These are phyloP conservation scores for Nelumbo lutea DNA, from an alignment of 164 flowering plant species.

Conservation along the genomic window DNA sequence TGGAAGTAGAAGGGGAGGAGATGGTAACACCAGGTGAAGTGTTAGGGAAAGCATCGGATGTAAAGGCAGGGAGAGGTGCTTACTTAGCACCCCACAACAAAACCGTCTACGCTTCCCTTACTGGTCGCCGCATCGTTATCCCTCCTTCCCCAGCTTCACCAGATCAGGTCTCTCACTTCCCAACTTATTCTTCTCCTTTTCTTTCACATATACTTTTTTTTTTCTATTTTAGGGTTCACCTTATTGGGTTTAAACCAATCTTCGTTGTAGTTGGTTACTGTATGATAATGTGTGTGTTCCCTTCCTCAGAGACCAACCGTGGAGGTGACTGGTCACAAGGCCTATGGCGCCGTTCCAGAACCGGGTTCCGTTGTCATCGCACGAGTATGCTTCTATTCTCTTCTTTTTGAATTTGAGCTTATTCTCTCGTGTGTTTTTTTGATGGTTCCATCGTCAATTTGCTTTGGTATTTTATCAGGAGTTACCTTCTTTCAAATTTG, in stretches of 20 bases:
- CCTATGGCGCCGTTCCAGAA: slow-evolving; percentile 80
- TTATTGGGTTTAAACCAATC: background rate
- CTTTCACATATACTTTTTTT: slow-evolving; percentile 1
- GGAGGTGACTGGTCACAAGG: slow-evolving; percentile 80
- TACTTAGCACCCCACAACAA: slow-evolving; percentile 47
- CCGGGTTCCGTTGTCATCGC: slow-evolving; percentile 74
- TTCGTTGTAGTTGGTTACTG: too few relatives aligned
- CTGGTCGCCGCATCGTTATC: slow-evolving; percentile 50
- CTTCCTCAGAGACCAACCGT: slow-evolving; percentile 61
- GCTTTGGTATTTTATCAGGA: background rate
- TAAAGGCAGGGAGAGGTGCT: slow-evolving; percentile 63
- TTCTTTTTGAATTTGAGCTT: background rate
- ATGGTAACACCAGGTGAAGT: slow-evolving; percentile 83
- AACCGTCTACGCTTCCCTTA: slow-evolving; percentile 68
- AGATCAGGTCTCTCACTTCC: slow-evolving; percentile 44
- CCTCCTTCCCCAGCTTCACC: slow-evolving; percentile 49
- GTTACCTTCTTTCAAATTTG: background rate
- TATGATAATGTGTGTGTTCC: background rate
- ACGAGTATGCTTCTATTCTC: slow-evolving; percentile 43
- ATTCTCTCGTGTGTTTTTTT: background rate
- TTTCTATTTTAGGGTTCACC: background rate
- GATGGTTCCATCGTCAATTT: background rate
- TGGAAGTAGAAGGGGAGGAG: slow-evolving; percentile 23
- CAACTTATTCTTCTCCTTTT: background rate
- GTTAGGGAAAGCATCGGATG: slow-evolving; percentile 48